Conservation (phyloP, 345 rosid species). For the Eucalyptus regnans region DNA sequence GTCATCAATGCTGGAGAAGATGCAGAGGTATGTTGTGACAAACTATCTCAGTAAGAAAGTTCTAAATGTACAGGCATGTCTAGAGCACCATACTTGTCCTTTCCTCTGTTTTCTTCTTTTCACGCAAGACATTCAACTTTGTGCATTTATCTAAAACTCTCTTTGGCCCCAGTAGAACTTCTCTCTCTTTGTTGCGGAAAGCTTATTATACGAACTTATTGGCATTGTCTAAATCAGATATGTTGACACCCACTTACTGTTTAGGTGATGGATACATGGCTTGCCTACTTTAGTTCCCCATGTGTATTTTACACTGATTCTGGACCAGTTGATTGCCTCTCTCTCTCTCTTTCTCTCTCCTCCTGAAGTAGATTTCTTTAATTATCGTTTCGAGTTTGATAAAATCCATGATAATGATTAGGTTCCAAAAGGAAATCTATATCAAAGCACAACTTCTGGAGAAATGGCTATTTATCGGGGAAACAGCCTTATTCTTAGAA, state of each 20-base stretch:
- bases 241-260: neutral
- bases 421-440: conserved; percentile 92
- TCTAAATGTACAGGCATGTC: neutral
- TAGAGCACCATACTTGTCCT: neutral
- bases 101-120: neutral
- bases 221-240: neutral
- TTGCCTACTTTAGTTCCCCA: conserved; percentile 33
- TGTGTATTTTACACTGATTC: neutral
- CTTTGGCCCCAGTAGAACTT: too few relatives aligned
- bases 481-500: conserved; percentile 57
- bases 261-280: conserved; percentile 82
- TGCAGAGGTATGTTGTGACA: conserved; percentile 51
- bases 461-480: conserved; percentile 86
- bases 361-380: neutral
- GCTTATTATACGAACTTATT: neutral
- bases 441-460: conserved; percentile 94
- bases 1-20: conserved; percentile 53
- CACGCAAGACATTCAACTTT: neutral
- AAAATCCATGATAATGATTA: neutral
- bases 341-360: neutral
- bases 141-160: neutral
- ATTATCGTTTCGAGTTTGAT: neutral
- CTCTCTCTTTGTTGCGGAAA: neutral
- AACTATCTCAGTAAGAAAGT: neutral
- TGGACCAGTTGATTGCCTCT: neutral